Evolutionary conservation across 179 eudicot genomes (phyloP).

Genomic region (Heliamphora pulchella): DNA sequence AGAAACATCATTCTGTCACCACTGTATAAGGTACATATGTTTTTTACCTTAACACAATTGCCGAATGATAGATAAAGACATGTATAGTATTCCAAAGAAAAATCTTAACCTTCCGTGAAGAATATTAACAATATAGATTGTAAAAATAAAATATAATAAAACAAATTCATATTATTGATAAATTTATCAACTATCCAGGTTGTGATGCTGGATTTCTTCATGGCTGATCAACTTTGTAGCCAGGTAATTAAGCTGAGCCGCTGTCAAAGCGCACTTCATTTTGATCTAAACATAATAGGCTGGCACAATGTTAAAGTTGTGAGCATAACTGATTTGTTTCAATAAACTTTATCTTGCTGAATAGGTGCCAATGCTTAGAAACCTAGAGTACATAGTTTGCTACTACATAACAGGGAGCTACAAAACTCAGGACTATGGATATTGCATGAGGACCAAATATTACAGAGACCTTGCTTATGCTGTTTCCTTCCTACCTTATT

Average conservation of each 20-base stretch:
- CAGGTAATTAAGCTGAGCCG: conserved; percentile 60
- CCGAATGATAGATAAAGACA: background rate
- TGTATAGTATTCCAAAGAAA: background rate
- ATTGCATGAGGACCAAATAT: conserved; percentile 54
- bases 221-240: conserved; percentile 99
- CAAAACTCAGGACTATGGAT: conserved; percentile 77
- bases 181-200: conserved; percentile 33
- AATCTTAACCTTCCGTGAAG: no score
- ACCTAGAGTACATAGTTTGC: conserved; percentile 73
- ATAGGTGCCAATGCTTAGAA: conserved; percentile 81
- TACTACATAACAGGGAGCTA: conserved; percentile 88
- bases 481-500: conserved; percentile 88
- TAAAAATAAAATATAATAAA: no score
- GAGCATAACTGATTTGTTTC: conserved; percentile 5
- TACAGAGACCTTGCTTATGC: conserved; percentile 85
- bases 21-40: conserved; percentile 77
- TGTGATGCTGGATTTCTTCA: conserved; percentile 92
- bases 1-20: conserved; percentile 79
- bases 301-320: background rate
- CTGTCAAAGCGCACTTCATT: background rate
- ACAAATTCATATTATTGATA: no score
- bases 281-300: background rate
- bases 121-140: no score
- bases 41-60: background rate
- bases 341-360: background rate